Base-by-base conservation (phyloP, 176 grass and related monocot species). In the Oryza meyeriana region DNA sequence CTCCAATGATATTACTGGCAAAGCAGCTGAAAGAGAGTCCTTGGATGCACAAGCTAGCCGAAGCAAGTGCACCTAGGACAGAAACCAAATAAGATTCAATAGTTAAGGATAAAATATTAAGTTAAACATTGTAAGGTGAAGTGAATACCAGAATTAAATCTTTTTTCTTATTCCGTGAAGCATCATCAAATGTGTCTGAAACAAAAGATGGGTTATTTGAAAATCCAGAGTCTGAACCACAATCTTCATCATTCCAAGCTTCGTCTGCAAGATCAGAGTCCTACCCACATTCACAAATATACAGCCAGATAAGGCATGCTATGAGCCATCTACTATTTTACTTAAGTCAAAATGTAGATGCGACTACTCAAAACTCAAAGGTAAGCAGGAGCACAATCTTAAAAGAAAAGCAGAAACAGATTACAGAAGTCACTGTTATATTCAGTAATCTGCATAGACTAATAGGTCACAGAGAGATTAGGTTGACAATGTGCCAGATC, bases 81-180 rank as follows among this genome's bases (percentile, higher is more conserved):
- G 63, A 89, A 81, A 62, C 20, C 66, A 77, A 81, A 84, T 57
- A 82, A 72, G 31, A 35, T 61, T 80, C n/a, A 90, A 16, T 13
- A 82, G 8, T 35, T 28, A 87, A 65, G 42, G 44, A 87, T 66
- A 80, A 87, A 55, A 75, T 72, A 5, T 47, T 61, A 85, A 8
- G 44, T 39, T 25, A 78, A 81, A 78, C 22, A 81, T 2, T 16
- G 14, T 55, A 55, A n/a, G 12, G 26, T 40, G 22, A 52, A 41
- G n/a, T 50, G 25, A 71, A 71, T 91, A 98, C 92, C 95, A 98
- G 42, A 85, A 98, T 83, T 76, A 98, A 87, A 82, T 98, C 95
- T 34, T 71, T 94, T 93, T 81, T 90, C 75, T 89, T 94, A 81
- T 88, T 91, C 76, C 57, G 86, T 20, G 74, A 86, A 64, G 72